A percentile compares a stretch with the other conserved stretches of the same genome.
These are phyloP conservation scores for Sordariomycetes sp. DNA, from an alignment of 2,329 filamentous ascomycete species.

Conservation along the genomic window DNA sequence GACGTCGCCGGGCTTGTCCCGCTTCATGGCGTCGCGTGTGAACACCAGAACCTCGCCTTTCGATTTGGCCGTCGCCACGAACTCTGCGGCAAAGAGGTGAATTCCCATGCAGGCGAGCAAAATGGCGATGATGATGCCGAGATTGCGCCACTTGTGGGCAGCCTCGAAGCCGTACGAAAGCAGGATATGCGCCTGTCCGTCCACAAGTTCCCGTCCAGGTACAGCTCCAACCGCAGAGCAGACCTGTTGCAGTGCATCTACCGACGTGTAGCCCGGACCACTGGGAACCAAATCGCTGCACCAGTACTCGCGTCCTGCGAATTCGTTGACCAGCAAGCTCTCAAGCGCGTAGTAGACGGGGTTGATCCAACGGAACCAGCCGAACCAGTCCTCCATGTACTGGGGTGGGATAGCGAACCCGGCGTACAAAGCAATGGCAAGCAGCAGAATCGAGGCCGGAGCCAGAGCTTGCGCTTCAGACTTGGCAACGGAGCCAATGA, in stretches of 20 bases:
- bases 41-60: constrained; percentile 50
- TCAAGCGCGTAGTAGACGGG: constrained; percentile 77
- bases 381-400: constrained; percentile 34
- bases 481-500: constrained; percentile 9
- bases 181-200: constrained; percentile 48
- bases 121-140: constrained; percentile 53
- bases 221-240: constrained; percentile 51
- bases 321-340: constrained; percentile 75
- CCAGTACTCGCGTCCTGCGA: constrained; percentile 51
- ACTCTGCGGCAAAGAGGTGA: constrained; percentile 32
- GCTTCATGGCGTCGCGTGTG: constrained; percentile 22
- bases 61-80: constrained; percentile 29
- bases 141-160: constrained; percentile 44
- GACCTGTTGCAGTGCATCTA: constrained; percentile 32
- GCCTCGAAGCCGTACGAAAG: constrained; percentile 46
- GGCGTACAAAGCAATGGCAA: constrained; percentile 35
- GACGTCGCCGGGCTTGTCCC: constrained; percentile 33
- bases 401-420: constrained; percentile 30
- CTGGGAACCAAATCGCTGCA: constrained; percentile 41
- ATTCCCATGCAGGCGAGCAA: constrained; percentile 34
- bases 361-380: constrained; percentile 21
- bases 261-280: constrained; percentile 9
- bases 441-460: constrained; percentile 16
- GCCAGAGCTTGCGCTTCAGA: constrained; percentile 18
- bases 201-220: constrained; percentile 39